Percentiles rank a stretch among this genome's conserved stretches.
Evolutionary conservation across 2,329 filamentous ascomycete species (phyloP).

Genomic region (Neonectria punicea): DNA sequence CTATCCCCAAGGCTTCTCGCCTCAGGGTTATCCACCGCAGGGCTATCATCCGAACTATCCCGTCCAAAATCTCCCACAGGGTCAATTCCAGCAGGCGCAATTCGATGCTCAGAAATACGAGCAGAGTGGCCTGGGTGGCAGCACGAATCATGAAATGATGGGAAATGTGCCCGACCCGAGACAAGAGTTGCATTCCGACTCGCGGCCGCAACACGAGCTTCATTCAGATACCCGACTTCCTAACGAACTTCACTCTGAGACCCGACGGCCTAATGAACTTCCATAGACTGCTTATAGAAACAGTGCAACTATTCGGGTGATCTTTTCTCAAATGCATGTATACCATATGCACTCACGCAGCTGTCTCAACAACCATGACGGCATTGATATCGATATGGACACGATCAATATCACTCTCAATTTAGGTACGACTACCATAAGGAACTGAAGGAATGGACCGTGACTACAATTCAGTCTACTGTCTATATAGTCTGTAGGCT

Average conservation of each 20-base stretch:
- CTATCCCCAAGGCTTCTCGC: neutral
- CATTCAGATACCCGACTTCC: neutral
- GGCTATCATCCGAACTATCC: neutral
- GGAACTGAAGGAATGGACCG: no score
- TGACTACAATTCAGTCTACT: no score
- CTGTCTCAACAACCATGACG: neutral
- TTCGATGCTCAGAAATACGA: conserved; percentile 8
- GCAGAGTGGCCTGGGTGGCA: neutral
- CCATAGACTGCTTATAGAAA: neutral
- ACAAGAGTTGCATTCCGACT: conserved; percentile 14
- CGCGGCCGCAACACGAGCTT: conserved; percentile 4
- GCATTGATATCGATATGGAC: no score
- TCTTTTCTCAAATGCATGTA: neutral
- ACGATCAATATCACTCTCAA: no score
- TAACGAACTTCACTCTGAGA: neutral
- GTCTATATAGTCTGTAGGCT: no score
- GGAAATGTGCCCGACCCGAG: conserved; percentile 5
- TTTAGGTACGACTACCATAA: no score
- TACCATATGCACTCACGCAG: neutral
- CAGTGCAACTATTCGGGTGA: neutral
- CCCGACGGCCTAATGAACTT: neutral
- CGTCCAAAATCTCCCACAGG: neutral
- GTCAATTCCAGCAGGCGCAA: neutral
- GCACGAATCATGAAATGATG: conserved; percentile 12
- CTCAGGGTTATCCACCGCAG: no score